phyloP scores from a whole-genome alignment of 2,329 filamentous ascomycete species.

The Colletotrichum viniferum region DNA sequence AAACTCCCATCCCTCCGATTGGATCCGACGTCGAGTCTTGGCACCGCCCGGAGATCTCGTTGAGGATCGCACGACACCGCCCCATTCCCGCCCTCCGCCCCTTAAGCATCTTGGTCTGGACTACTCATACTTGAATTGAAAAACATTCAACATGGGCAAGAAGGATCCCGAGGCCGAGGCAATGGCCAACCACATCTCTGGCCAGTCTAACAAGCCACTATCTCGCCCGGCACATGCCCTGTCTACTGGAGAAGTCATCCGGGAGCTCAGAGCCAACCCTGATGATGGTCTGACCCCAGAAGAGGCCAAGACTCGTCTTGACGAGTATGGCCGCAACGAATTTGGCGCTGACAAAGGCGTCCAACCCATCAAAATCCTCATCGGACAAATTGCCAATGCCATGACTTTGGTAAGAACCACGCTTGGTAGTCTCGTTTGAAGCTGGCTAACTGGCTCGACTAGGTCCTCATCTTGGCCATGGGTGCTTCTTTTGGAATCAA shows the following conservation, averaged over 20 bases:
- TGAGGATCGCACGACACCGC: neutral
- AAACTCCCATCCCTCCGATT: neutral
- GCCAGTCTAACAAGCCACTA: slow-evolving; percentile 54
- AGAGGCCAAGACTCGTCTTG: slow-evolving; percentile 59
- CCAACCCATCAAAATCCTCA: slow-evolving; percentile 65
- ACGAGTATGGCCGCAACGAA: slow-evolving; percentile 65
- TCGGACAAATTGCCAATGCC: slow-evolving; percentile 71
- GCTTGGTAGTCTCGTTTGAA: neutral
- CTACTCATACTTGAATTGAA: neutral
- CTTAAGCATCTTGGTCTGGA: neutral
- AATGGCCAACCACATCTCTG: slow-evolving; percentile 36
- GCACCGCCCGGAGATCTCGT: neutral
- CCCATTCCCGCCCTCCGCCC: neutral
- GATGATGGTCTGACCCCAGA: slow-evolving; percentile 60
- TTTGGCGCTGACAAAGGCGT: slow-evolving; percentile 66
- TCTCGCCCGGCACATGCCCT: slow-evolving; percentile 68
- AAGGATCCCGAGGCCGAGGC: slow-evolving; percentile 22
- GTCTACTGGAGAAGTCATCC: slow-evolving; percentile 52
- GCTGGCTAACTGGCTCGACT: neutral
- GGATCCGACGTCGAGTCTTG: neutral
- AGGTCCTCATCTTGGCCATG: slow-evolving; percentile 62
- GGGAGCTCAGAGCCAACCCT: slow-evolving; percentile 59
- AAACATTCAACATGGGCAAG: slow-evolving; percentile 27
- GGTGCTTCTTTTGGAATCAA: slow-evolving; percentile 60
- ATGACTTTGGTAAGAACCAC: slow-evolving; percentile 62